Base-by-base conservation (phyloP, 768 basidiomycete species). In the Russula abietina region DNA sequence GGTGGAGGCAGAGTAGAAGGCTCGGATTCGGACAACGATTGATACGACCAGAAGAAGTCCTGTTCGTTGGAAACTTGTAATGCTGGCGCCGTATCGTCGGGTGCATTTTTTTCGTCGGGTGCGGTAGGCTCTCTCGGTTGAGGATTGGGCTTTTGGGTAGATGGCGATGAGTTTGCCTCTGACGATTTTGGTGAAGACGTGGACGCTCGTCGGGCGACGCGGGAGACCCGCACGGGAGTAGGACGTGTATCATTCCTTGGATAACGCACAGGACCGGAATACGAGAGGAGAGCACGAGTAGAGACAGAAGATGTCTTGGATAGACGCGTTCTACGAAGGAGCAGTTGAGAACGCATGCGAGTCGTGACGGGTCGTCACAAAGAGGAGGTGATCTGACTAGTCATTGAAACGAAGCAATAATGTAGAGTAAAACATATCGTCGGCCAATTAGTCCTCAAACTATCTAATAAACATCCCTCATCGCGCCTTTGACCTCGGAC, bases 21-120 rank as follows among this genome's bases (percentile, higher is more conserved):
- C 3, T 73, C 61, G 1, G 73, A 67, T 41, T 79, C 79, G 5
- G 65, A 52, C 26, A 60, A 60, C 12, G 76, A 72, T 12, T 77
- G 76, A 2, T 87, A 81, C 1, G 78, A 68, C 86, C 86, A 91
- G n/a, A 91, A 77, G 54, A 91, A 81, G 62, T 70, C 53, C 65
- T 84, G 74, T 33, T 75, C 81, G 43, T 74, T 68, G 1, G 88
- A 88, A 9, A 89, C 74, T 54, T 82, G 78, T 26, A 82, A 68
- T 16, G 65, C 43, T 46, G 76, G 67, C 38, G 82, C 66, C 24
- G 66, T 22, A 2, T 68, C 64, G n/a, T 58, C 64, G 65, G 38
- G 51, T 51, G 41, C 74, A 53, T 62, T 30, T 70, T 69, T 59
- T 63, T 36, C 30, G 53, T 59, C 57, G 16, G 65, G 67, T 30